Evolutionary conservation across 2,329 filamentous ascomycete species (phyloP).

Genomic region (Leptoxyphium fumago): DNA sequence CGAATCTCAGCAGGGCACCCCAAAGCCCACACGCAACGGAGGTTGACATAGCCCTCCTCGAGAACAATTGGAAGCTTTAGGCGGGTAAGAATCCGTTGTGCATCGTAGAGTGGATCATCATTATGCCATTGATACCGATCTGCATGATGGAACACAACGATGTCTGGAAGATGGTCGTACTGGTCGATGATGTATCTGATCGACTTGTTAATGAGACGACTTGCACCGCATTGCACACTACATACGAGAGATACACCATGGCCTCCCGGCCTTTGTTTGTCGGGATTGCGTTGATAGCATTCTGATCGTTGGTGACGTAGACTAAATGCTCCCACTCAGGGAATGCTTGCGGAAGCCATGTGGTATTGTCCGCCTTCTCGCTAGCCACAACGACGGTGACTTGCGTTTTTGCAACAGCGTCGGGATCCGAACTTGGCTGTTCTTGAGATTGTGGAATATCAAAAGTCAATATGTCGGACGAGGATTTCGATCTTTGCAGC

Average conservation of each 20-base stretch:
- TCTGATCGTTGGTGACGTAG: conserved; percentile 28
- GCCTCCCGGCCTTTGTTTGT: conserved; percentile 34
- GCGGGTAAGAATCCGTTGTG: conserved; percentile 32
- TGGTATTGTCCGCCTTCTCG: conserved; percentile 23
- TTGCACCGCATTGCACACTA: neutral
- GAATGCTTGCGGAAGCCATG: conserved; percentile 26
- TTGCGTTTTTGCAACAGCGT: too few relatives aligned
- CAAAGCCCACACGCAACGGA: conserved; percentile 38
- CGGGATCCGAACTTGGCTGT: too few relatives aligned
- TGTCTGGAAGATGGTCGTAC: conserved; percentile 39
- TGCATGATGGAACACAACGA: conserved; percentile 45
- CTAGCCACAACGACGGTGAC: conserved; percentile 21
- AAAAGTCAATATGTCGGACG: too few relatives aligned
- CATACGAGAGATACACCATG: conserved; percentile 36
- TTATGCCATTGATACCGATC: conserved; percentile 43
- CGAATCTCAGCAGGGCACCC: conserved; percentile 38
- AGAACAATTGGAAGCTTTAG: conserved; percentile 35
- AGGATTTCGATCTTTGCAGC: too few relatives aligned
- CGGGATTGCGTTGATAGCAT: conserved; percentile 26
- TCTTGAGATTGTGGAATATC: too few relatives aligned
- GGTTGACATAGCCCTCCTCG: conserved; percentile 37
- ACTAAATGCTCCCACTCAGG: conserved; percentile 25
- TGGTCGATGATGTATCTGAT: conserved; percentile 36
- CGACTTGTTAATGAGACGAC: neutral
- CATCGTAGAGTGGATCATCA: conserved; percentile 36